Evolutionary conservation across 495 filamentous ascomycete genomes (phyloP), one percentile per base, ranked within the genome.

Genomic region (Xylaria palmicola): DNA sequence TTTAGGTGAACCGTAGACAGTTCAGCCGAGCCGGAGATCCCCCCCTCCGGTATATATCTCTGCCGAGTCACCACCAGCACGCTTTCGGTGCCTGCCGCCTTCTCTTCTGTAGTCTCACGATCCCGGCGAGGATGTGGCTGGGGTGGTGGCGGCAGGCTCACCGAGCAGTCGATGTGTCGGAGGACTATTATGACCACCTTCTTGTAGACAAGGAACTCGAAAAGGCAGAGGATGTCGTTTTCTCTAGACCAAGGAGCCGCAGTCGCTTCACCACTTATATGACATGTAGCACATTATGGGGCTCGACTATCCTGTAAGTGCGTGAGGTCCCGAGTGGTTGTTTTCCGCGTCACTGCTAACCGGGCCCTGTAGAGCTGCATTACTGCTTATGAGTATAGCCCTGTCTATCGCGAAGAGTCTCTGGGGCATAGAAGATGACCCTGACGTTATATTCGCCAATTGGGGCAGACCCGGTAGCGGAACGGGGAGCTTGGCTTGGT

Each of bases 401-500:
- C 75, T 81, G 43, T 75, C 75, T 29, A 74, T 86, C 29, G 74
- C 77, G 19, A 79, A 79, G 39, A 71, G 80, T 15, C 70, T 88
- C 62, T 85, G 86, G 70, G 80, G 83, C 7, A 75, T 67, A 50
- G 64, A 69, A 43, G 69, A 85, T 52, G 80, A 88, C 58, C 75
- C 84, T 49, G 81, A 85, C 68, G 62, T 70, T 51, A 70, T 79
- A 22, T 74, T 90, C 56, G 77, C 76, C 26, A 72, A 79, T 67
- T 83, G 82, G 81, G 82, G 83, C 29, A 72, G 76, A 53, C 76
- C 79, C 6, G 77, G 75, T 53, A 74, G 77, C 7, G 72, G 72
- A 51, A 82, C 77, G 4, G 78, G 73, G 64, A 77, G 75, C 7
- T 72, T 84, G 29, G 74, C 79, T 4, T 83, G 80, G 67, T 93